A percentile compares a stretch with the other conserved stretches of the same genome.
phyloP scores from a whole-genome alignment of 2,329 filamentous ascomycete genomes.

The Exophiala phaeomuriformis region DNA sequence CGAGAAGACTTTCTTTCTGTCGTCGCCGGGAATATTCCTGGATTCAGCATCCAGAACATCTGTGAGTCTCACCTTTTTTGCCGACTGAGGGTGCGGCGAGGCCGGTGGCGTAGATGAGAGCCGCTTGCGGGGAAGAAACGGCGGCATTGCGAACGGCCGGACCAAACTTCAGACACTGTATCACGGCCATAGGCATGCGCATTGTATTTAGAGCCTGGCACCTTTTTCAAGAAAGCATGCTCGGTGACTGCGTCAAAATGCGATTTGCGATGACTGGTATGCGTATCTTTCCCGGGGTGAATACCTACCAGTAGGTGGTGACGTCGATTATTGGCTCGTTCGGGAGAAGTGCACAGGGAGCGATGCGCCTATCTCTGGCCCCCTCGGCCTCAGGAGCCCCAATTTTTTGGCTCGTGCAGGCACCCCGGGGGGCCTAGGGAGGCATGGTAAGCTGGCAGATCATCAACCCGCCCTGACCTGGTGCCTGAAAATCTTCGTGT shows the following conservation, averaged over 20 bases:
- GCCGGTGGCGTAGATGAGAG: slow-evolving; percentile 29
- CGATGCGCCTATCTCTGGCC: neutral
- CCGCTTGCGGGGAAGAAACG: slow-evolving; percentile 42
- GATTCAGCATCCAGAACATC: slow-evolving; percentile 21
- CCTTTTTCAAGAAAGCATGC: neutral
- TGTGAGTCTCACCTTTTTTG: slow-evolving; percentile 27
- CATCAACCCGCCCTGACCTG: neutral
- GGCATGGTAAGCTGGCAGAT: neutral
- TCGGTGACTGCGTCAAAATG: neutral
- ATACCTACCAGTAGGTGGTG: slow-evolving; percentile 2
- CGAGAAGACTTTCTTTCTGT: slow-evolving; percentile 16
- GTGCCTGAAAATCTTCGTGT: slow-evolving; percentile 4
- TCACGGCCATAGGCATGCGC: slow-evolving; percentile 1
- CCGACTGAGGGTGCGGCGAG: slow-evolving; percentile 24
- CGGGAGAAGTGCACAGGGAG: neutral
- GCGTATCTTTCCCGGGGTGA: too few relatives aligned
- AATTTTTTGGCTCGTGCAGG: neutral
- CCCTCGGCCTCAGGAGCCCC: neutral
- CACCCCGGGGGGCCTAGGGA: neutral
- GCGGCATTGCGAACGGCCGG: slow-evolving; percentile 34
- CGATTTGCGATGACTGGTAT: too few relatives aligned
- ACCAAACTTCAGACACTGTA: neutral
- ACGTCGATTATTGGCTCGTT: slow-evolving; percentile 10
- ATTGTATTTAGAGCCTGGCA: neutral
- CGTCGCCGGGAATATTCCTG: slow-evolving; percentile 10